Conservation (phyloP, 768 basidiomycete genomes). For the Mycena leptocephala region DNA sequence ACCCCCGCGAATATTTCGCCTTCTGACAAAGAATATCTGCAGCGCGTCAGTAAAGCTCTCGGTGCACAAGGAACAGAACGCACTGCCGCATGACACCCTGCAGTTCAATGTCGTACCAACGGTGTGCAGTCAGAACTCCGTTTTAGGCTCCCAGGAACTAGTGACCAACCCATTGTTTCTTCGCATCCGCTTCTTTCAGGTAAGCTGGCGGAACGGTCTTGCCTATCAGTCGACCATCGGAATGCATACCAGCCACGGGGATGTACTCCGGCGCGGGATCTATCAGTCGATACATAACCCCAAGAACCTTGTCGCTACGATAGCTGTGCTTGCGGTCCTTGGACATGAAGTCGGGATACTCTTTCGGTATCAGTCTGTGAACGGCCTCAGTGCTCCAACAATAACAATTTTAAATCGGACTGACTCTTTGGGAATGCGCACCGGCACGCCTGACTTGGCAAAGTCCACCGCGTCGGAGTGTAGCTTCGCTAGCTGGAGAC, state of each 20-base stretch:
- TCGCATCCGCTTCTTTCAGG: slow-evolving; percentile 17
- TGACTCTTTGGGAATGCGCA: slow-evolving; percentile 6
- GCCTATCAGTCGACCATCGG: slow-evolving; percentile 23
- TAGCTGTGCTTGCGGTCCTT: slow-evolving; percentile 10
- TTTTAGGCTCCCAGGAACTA: no score
- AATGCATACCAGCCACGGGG: not conserved
- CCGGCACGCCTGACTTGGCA: slow-evolving; percentile 28
- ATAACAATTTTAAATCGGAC: not conserved
- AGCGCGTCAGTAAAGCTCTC: no score
- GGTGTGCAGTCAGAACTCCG: not conserved
- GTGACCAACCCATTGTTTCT: not conserved
- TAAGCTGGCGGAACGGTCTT: slow-evolving; percentile 1
- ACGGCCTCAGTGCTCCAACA: no score
- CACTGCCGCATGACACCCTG: slow-evolving; percentile 32
- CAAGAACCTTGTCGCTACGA: slow-evolving; percentile 26
- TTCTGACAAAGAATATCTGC: slow-evolving; percentile 32
- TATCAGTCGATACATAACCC: slow-evolving; percentile 34
- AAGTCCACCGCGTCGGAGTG: slow-evolving; percentile 36
- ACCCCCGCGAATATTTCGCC: slow-evolving; percentile 35
- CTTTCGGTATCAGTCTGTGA: slow-evolving; percentile 13
- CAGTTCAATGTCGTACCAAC: slow-evolving; percentile 32
- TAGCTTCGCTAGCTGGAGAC: slow-evolving; percentile 29
- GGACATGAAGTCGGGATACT: slow-evolving; percentile 37
- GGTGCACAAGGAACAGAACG: not conserved
- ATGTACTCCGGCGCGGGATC: slow-evolving; percentile 35